Conservation (phyloP, 768 basidiomycete genomes). For the Tylopilus plumbeoviolaceoides region DNA sequence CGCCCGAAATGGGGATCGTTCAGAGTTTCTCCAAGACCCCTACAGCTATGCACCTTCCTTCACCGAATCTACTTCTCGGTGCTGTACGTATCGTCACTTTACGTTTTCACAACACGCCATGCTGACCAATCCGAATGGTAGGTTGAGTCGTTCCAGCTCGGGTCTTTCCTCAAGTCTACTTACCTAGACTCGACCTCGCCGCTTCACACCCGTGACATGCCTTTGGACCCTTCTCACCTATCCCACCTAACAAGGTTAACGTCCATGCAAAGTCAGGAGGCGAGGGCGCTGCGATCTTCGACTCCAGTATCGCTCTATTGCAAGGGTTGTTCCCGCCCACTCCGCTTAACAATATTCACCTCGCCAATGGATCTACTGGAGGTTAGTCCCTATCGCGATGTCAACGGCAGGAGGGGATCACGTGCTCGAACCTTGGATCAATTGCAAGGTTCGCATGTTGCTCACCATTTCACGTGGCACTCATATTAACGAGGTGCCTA, state of each 20-base stretch:
- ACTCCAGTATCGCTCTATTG: conserved; percentile 75
- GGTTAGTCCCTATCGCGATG: conserved; percentile 80
- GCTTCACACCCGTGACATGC: conserved; percentile 65
- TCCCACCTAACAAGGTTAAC: conserved; percentile 66
- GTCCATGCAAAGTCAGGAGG: conserved; percentile 78
- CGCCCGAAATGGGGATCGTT: conserved; percentile 73
- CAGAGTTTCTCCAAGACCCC: conserved; percentile 68
- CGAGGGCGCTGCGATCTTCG: conserved; percentile 78
- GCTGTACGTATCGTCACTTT: conserved; percentile 44
- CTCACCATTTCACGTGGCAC: conserved; percentile 38
- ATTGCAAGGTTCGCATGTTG: conserved; percentile 44
- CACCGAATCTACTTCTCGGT: conserved; percentile 70
- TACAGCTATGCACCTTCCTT: conserved; percentile 56
- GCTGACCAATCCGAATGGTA: conserved; percentile 25
- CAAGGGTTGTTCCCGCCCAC: conserved; percentile 85
- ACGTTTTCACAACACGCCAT: not conserved
- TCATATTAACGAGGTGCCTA: conserved; percentile 23
- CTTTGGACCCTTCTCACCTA: conserved; percentile 51
- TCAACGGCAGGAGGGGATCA: conserved; percentile 49
- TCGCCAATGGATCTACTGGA: conserved; percentile 73
- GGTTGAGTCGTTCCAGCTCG: conserved; percentile 68
- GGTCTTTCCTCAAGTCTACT: conserved; percentile 52
- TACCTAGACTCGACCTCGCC: conserved; percentile 66
- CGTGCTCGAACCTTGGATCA: conserved; percentile 75
- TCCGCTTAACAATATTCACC: conserved; percentile 57